A percentile compares a stretch with the other conserved stretches of the same genome.
Evolutionary conservation across 2,329 filamentous ascomycete genomes (phyloP).

Genomic region (Ascochyta fabae): DNA sequence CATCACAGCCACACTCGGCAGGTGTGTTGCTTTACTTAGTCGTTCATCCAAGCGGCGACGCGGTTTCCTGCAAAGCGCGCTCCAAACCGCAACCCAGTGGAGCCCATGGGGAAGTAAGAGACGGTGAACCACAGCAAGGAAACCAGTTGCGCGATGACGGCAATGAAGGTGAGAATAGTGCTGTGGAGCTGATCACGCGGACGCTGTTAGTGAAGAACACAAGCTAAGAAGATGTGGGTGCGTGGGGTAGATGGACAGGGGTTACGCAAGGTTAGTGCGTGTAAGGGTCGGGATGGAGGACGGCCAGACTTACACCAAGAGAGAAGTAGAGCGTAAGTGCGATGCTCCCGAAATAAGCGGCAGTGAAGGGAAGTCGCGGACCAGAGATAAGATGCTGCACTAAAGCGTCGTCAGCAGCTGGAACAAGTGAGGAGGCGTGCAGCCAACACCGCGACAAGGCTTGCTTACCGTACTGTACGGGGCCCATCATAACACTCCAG

Average conservation of each 20-base stretch:
- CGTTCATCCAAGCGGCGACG: conserved; percentile 86
- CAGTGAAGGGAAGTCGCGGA: conserved; percentile 87
- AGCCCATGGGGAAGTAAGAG: conserved; percentile 98
- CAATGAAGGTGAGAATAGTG: conserved; percentile 83
- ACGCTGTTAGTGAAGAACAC: conserved; percentile 43
- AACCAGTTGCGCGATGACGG: conserved; percentile 81
- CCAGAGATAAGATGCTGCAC: conserved; percentile 83
- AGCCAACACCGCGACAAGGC: conserved; percentile 22
- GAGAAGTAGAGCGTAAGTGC: conserved; percentile 89
- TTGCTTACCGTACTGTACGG: conserved; percentile 72
- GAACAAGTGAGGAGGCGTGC: conserved; percentile 13
- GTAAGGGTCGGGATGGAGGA: conserved; percentile 22
- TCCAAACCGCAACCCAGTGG: conserved; percentile 82
- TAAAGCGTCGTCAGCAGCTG: conserved; percentile 35
- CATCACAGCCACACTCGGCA: conserved; percentile 4
- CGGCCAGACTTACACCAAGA: conserved; percentile 74
- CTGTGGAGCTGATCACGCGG: conserved; percentile 67
- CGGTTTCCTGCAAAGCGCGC: conserved; percentile 84
- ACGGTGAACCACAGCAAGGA: conserved; percentile 91
- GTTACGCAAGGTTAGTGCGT: conserved; percentile 28
- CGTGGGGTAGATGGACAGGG: conserved; percentile 34
- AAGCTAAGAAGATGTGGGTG: conserved; percentile 27
- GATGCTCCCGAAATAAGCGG: conserved; percentile 94
- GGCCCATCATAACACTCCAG: conserved; percentile 92
- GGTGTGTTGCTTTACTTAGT: conserved; percentile 52